Percentiles rank a stretch among this genome's conserved stretches.
These are phyloP conservation scores for Colletotrichum incanum DNA, from an alignment of 2,329 filamentous ascomycete species.

Conservation along the genomic window DNA sequence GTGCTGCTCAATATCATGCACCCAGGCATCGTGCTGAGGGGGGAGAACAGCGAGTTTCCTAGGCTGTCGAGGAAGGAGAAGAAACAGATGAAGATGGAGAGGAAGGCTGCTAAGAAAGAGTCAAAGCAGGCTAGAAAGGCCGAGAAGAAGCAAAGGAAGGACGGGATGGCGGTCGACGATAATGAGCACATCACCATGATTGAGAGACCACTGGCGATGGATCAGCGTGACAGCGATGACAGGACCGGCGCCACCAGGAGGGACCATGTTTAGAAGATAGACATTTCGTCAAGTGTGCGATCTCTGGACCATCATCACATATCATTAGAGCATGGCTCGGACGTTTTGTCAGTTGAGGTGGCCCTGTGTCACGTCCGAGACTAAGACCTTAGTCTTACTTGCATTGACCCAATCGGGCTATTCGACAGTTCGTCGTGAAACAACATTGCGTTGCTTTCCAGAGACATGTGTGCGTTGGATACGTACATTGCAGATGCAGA, in stretches of 20 bases:
- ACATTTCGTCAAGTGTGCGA: not conserved
- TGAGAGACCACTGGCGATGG: slow-evolving; percentile 1
- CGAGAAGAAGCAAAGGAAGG: slow-evolving; percentile 20
- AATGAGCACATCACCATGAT: not conserved
- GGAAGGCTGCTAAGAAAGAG: slow-evolving; percentile 46
- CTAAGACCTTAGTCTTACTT: slow-evolving; percentile 1
- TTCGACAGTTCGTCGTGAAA: slow-evolving; percentile 6
- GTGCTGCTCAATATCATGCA: slow-evolving; percentile 61
- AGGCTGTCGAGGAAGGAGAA: slow-evolving; percentile 59
- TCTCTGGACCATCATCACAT: not conserved
- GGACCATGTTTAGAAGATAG: not conserved
- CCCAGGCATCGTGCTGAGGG: slow-evolving; percentile 63
- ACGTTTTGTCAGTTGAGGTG: slow-evolving; percentile 16
- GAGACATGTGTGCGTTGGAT: not conserved
- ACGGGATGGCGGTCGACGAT: not conserved
- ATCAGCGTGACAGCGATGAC: slow-evolving; percentile 23
- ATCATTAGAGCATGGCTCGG: slow-evolving; percentile 18
- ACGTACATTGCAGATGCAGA: not conserved
- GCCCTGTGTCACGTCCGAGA: slow-evolving; percentile 12
- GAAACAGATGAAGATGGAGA: slow-evolving; percentile 58
- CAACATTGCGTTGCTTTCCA: slow-evolving; percentile 12
- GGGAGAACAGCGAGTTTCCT: slow-evolving; percentile 63
- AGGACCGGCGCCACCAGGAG: slow-evolving; percentile 3
- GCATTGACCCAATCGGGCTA: slow-evolving; percentile 10
- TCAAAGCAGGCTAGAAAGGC: not conserved